Conservation (phyloP, 2,329 filamentous ascomycete genomes). For the Epichloe festucae region DNA sequence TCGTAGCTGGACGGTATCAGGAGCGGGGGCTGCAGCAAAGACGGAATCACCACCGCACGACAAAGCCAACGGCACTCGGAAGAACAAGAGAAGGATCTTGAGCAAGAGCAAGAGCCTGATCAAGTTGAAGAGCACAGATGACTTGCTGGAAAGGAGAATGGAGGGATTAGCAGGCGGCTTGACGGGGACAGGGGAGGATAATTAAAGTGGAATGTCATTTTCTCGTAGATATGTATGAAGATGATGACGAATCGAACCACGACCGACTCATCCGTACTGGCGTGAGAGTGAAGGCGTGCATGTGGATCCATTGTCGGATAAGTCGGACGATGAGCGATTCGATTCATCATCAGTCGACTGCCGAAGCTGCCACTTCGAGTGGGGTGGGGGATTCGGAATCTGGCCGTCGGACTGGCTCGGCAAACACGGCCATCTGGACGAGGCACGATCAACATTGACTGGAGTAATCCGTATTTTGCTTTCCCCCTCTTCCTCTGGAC, state of each 20-base stretch:
- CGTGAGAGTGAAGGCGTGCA: too few species aligned
- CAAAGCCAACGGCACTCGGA: slow-evolving; percentile 4
- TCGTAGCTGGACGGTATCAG: slow-evolving; percentile 18
- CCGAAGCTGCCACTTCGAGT: too few species aligned
- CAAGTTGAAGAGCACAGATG: slow-evolving; percentile 44
- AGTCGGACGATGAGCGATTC: too few species aligned
- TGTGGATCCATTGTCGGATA: too few species aligned
- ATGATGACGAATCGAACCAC: not conserved
- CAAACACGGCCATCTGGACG: too few species aligned
- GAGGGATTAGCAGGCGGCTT: slow-evolving; percentile 42
- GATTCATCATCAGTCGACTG: too few species aligned
- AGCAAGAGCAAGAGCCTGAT: slow-evolving; percentile 35
- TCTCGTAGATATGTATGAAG: not conserved
- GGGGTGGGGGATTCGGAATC: too few species aligned
- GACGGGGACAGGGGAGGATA: slow-evolving; percentile 35
- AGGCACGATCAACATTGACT: too few species aligned
- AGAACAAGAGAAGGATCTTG: slow-evolving; percentile 17
- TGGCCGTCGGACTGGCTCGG: too few species aligned
- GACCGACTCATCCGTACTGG: too few species aligned
- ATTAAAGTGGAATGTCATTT: slow-evolving; percentile 10
- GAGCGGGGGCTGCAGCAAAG: slow-evolving; percentile 12
- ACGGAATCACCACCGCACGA: slow-evolving; percentile 5
- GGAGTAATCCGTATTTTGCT: too few species aligned
- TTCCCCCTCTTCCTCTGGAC: too few species aligned
- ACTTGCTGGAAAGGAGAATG: slow-evolving; percentile 44